A percentile compares a stretch with the other conserved stretches of the same genome.
phyloP scores from a whole-genome alignment of 2,329 filamentous ascomycete genomes.

The Pseudocercospora vitis region DNA sequence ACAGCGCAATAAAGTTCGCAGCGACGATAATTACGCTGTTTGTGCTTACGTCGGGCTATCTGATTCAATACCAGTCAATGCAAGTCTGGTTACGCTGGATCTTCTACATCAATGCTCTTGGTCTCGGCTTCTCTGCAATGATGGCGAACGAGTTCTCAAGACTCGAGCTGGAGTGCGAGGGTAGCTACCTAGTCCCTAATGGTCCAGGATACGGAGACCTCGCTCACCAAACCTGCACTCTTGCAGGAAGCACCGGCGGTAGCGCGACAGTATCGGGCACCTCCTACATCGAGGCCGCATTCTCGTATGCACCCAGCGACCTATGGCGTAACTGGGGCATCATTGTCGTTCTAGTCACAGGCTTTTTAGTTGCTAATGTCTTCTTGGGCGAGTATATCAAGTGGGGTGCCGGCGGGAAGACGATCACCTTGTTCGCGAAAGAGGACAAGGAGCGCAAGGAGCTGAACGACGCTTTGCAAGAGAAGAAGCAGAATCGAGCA shows the following conservation, averaged over 20 bases:
- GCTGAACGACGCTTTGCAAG: constrained; percentile 63
- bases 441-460: constrained; percentile 66
- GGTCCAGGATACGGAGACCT: constrained; percentile 71
- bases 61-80: constrained; percentile 75
- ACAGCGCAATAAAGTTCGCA: constrained; percentile 78
- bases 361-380: constrained; percentile 74
- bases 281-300: constrained; percentile 68
- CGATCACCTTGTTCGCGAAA: constrained; percentile 73
- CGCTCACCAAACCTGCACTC: constrained; percentile 75
- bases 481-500: constrained; percentile 58
- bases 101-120: constrained; percentile 73
- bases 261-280: constrained; percentile 63
- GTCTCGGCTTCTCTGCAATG: constrained; percentile 71
- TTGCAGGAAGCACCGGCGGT: constrained; percentile 69
- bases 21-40: constrained; percentile 79
- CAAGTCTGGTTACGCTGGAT: constrained; percentile 78
- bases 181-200: constrained; percentile 67
- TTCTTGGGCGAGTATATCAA: constrained; percentile 76
- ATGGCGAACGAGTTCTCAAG: constrained; percentile 85
- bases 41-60: constrained; percentile 75
- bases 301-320: constrained; percentile 64
- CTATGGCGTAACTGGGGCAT: constrained; percentile 86
- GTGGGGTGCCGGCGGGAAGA: constrained; percentile 77
- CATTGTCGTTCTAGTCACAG: constrained; percentile 70
- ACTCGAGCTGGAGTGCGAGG: constrained; percentile 67